Conservation (phyloP, 2,329 filamentous ascomycete species). For the Aureobasidium sp. region DNA sequence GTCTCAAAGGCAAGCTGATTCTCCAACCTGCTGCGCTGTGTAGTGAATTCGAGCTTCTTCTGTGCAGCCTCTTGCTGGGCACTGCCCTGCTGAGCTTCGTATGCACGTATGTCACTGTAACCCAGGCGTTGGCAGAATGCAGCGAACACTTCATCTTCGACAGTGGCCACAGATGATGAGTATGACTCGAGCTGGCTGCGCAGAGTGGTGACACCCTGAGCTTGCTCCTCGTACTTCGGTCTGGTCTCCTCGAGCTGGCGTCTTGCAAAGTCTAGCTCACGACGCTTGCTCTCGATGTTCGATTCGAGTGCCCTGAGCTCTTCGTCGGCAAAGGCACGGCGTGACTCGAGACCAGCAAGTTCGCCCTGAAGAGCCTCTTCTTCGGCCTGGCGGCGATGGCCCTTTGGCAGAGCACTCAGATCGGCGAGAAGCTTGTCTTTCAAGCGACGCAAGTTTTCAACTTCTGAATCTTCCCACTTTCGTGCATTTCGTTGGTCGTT, state of each 20-base stretch:
- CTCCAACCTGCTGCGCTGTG: slow-evolving; percentile 60
- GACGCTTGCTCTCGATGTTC: slow-evolving; percentile 77
- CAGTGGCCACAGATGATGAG: slow-evolving; percentile 61
- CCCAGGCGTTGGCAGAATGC: slow-evolving; percentile 81
- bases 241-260: slow-evolving; percentile 67
- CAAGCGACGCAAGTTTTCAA: slow-evolving; percentile 73
- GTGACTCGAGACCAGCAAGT: slow-evolving; percentile 70
- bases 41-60: slow-evolving; percentile 78
- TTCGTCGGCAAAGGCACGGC: slow-evolving; percentile 61
- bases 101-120: slow-evolving; percentile 83
- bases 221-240: slow-evolving; percentile 70
- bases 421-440: slow-evolving; percentile 71
- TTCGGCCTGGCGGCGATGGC: slow-evolving; percentile 64
- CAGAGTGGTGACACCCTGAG: slow-evolving; percentile 58
- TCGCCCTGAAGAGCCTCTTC: slow-evolving; percentile 79
- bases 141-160: slow-evolving; percentile 83
- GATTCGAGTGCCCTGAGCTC: slow-evolving; percentile 73
- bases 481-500: slow-evolving; percentile 63
- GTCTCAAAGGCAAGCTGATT: slow-evolving; percentile 58
- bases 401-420: slow-evolving; percentile 70
- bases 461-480: slow-evolving; percentile 81
- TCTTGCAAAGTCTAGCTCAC: slow-evolving; percentile 67
- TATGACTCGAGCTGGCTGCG: slow-evolving; percentile 49
- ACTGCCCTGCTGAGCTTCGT: slow-evolving; percentile 87
- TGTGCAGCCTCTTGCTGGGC: slow-evolving; percentile 84